Evolutionary conservation across 805 yeast genomes (phyloP), one percentile per base, ranked within the genome.

Genomic region (Zygosaccharomyces siamensis): DNA sequence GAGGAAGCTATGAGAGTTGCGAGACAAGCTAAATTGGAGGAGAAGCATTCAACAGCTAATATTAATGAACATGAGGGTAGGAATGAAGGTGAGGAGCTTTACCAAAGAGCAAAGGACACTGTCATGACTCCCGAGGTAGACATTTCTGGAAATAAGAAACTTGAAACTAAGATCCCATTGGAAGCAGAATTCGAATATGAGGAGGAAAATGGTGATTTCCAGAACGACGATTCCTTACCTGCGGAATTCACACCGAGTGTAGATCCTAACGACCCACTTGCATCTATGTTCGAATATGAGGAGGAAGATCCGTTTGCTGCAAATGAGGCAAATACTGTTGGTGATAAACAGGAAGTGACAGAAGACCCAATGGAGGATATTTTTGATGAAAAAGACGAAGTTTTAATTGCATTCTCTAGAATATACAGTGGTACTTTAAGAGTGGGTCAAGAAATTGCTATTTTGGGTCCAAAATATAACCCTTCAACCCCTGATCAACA

Each of bases 401-500:
- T 80, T 1, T 68, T 92, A 49, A 79, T 93, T 54, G 99, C 95
- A 0, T 87, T 92, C 65, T 83, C 96, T 0, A 78, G 99, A 60
- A 76, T 93, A 0, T 93, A 84, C 62, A 83, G 96, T 52, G 99
- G 99, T 3, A 78, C 89, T 0, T 67, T 93, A 28, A 68, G 74
- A 26, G 78, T 79, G 21, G 97, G 97, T 0, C 89, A 88, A 60
- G 78, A 77, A 44, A 70, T 93, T 10, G 74, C 83, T 3, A 83
- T 90, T 5, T 71, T 92, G 21, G 95, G 93, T 0, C 99, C 99
- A 2, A 85, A 87, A 60, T 92, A 83, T 64, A 84, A 86, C 61
- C 95, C 97, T 0, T 60, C 62, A 10, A 68, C 73, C 35, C 83
- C 83, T 14, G 71, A 66, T 7, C 82, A 83, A 55, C 77, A 83